Evolutionary conservation across 352 stramenopile species (phyloP).

Genomic region (Phytopythium boreale): DNA sequence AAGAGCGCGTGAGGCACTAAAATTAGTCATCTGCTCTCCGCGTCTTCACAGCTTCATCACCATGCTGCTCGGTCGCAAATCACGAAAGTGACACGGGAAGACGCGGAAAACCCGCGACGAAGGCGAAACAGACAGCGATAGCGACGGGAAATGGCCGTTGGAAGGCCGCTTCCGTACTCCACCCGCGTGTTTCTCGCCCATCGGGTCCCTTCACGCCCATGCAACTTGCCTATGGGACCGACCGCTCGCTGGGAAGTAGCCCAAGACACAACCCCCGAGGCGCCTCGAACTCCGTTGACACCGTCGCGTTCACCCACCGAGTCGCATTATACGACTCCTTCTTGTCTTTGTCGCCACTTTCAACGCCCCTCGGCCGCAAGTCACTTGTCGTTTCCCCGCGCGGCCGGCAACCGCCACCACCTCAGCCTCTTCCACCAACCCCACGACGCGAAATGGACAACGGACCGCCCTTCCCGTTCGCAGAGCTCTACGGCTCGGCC

Average conservation of each 20-base stretch:
- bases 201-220: background rate
- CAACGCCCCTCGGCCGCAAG: background rate
- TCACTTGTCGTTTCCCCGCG: constrained; percentile 6
- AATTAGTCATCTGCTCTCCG: background rate
- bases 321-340: background rate
- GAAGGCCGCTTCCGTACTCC: background rate
- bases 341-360: background rate
- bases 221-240: background rate
- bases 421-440: background rate
- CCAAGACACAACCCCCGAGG: background rate
- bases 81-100: constrained; percentile 6
- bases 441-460: constrained; percentile 25
- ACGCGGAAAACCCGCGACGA: constrained; percentile 2
- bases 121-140: background rate
- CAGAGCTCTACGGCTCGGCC: constrained; percentile 33
- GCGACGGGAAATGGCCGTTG: background rate
- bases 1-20: background rate
- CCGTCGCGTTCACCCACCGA: background rate
- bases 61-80: background rate
- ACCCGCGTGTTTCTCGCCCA: background rate
- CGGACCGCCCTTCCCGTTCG: constrained; percentile 40
- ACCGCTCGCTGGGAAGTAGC: background rate
- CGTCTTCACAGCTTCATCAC: background rate
- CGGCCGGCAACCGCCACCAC: background rate
- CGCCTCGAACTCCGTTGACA: background rate